Conservation (phyloP, 768 basidiomycete species). For the Tephrocybe sp. region DNA sequence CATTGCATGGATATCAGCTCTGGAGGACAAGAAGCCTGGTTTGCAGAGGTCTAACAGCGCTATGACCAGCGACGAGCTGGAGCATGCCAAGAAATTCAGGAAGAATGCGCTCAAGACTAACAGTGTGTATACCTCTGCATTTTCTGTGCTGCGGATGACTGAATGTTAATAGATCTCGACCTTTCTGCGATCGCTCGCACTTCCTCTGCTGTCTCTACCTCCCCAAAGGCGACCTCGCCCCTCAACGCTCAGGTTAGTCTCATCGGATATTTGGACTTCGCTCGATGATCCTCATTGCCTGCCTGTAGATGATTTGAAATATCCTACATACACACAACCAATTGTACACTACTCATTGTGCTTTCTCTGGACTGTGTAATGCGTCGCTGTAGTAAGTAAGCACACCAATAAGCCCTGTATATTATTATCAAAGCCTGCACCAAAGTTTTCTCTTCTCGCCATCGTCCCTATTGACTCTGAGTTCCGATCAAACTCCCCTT, state of each 20-base stretch:
- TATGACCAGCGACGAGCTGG: slow-evolving; percentile 63
- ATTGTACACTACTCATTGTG: not conserved
- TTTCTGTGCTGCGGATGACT: not conserved
- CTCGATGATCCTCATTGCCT: not conserved
- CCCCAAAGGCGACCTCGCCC: slow-evolving; percentile 33
- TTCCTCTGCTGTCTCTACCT: slow-evolving; percentile 67
- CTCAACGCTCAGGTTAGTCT: slow-evolving; percentile 1
- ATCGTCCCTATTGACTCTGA: no score
- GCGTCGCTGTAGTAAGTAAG: not conserved
- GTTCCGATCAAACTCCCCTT: no score
- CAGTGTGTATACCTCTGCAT: slow-evolving; percentile 32
- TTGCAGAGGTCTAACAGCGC: slow-evolving; percentile 39
- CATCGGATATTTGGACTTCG: not conserved
- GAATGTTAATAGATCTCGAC: slow-evolving; percentile 43
- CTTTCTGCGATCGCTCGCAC: slow-evolving; percentile 82
- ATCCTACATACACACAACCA: not conserved
- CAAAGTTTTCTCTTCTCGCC: no score
- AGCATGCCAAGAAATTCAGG: slow-evolving; percentile 65
- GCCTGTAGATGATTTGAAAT: not conserved
- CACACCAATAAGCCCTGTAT: no score
- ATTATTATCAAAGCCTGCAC: no score
- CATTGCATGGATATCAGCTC: slow-evolving; percentile 13
- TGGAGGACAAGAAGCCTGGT: slow-evolving; percentile 27
- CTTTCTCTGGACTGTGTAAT: not conserved
- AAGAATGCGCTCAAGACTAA: slow-evolving; percentile 69